phyloP scores from a whole-genome alignment of 345 rosid species.

The Salix arbutifolia region DNA sequence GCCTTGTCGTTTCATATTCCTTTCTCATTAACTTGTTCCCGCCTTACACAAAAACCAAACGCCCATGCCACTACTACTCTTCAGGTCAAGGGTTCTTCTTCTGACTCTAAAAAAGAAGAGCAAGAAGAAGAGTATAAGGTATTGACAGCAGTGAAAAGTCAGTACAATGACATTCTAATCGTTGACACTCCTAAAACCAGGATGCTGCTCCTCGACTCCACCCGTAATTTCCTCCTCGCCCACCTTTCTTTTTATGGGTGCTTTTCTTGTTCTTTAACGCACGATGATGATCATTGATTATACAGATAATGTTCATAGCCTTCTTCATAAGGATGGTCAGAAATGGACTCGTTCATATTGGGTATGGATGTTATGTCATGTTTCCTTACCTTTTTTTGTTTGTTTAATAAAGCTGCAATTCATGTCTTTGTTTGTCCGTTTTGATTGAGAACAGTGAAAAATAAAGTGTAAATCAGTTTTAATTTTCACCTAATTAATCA shows the following conservation, averaged over 20 bases:
- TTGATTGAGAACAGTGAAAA: neutral
- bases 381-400: neutral
- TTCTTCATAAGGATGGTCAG: slow-evolving; percentile 50
- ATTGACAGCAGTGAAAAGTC: slow-evolving; percentile 48
- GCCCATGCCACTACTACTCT: neutral
- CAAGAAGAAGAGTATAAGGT: slow-evolving; percentile 49
- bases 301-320: slow-evolving; percentile 76
- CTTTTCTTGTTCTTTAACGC: neutral
- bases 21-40: neutral
- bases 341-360: slow-evolving; percentile 78
- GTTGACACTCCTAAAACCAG: slow-evolving; percentile 58
- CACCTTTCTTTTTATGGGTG: neutral
- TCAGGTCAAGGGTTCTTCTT: neutral
- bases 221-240: slow-evolving; percentile 31
- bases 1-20: neutral
- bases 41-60: neutral
- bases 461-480: neutral
- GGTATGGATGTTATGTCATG: slow-evolving; percentile 37
- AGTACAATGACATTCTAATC: slow-evolving; percentile 66
- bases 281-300: neutral
- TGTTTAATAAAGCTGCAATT: neutral
- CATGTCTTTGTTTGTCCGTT: neutral
- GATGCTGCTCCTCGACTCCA: slow-evolving; percentile 75
- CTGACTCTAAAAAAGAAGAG: neutral
- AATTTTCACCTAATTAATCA: neutral